Percentiles rank a stretch among this genome's conserved stretches.
Conservation (phyloP, 306 rosid species). For the Luffa aegyptiaca region DNA sequence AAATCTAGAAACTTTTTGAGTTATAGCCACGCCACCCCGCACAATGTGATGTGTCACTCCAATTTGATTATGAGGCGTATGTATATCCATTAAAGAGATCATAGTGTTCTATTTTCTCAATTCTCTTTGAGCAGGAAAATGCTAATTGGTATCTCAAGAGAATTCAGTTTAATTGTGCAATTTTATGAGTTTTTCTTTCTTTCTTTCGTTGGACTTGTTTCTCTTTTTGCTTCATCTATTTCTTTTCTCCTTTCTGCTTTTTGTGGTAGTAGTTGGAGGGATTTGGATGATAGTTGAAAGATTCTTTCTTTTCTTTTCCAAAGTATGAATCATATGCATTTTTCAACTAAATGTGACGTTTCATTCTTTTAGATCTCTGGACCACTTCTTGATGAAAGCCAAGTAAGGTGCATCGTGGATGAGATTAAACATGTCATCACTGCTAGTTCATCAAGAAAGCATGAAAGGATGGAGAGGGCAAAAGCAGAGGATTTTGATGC, state of each 20-base stretch:
- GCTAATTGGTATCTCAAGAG: not conserved
- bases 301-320: not conserved
- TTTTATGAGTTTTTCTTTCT: not conserved
- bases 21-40: not conserved
- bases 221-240: not conserved
- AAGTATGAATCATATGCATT: not conserved
- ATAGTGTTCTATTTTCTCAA: not conserved
- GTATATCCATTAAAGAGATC: not conserved
- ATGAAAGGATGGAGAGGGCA: constrained; percentile 77
- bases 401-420: constrained; percentile 73
- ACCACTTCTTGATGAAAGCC: constrained; percentile 76
- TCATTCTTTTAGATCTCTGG: constrained; percentile 54
- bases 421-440: constrained; percentile 92
- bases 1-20: not conserved
- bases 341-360: not conserved
- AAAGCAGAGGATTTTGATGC: constrained; percentile 97
- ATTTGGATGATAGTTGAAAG: not conserved
- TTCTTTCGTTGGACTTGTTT: not conserved
- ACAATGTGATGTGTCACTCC: not conserved
- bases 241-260: not conserved
- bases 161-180: not conserved
- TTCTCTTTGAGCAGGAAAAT: not conserved
- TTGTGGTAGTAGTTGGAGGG: not conserved
- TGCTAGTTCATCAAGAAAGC: constrained; percentile 86
- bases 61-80: not conserved